These are phyloP conservation scores for Yamadazyma atlantica DNA, from an alignment of 1,139 yeast genomes.

Conservation along the genomic window DNA sequence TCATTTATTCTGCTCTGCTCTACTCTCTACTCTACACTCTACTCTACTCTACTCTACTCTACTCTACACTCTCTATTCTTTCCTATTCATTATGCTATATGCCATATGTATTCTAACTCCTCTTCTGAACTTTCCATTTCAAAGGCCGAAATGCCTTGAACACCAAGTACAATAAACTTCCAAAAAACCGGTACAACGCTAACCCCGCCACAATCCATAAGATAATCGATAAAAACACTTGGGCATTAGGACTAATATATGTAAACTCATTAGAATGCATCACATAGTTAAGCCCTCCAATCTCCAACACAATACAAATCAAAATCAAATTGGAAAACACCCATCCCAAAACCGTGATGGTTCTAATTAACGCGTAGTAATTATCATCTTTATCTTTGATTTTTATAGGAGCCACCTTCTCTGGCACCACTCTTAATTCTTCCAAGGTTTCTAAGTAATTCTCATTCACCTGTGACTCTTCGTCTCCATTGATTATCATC, in stretches of 20 bases:
- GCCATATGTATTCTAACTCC: neutral
- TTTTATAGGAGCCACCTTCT: conserved; percentile 20
- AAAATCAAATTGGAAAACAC: conserved; percentile 45
- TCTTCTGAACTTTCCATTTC: conserved; percentile 35
- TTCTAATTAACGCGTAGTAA: conserved; percentile 46
- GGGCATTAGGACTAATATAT: conserved; percentile 36
- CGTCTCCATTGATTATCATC: conserved; percentile 64
- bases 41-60: neutral
- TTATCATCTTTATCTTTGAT: conserved; percentile 35
- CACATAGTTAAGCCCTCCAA: conserved; percentile 39
- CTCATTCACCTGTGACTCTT: conserved; percentile 56
- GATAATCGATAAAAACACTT: conserved; percentile 43
- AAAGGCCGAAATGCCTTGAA: conserved; percentile 40
- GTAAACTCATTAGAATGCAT: conserved; percentile 17
- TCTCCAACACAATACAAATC: conserved; percentile 42
- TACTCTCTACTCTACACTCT: too few species aligned
- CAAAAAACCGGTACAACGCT: conserved; percentile 43
- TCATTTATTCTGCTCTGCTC: too few species aligned
- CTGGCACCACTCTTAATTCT: conserved; percentile 35
- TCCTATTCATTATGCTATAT: too few species aligned
- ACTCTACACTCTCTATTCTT: neutral
- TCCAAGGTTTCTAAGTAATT: conserved; percentile 54
- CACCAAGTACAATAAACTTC: conserved; percentile 38
- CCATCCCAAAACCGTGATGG: conserved; percentile 48
- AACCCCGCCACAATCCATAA: conserved; percentile 52